Evolutionary conservation across 2,329 filamentous ascomycete species (phyloP).

Genomic region (Chrysoporthe austroafricana): DNA sequence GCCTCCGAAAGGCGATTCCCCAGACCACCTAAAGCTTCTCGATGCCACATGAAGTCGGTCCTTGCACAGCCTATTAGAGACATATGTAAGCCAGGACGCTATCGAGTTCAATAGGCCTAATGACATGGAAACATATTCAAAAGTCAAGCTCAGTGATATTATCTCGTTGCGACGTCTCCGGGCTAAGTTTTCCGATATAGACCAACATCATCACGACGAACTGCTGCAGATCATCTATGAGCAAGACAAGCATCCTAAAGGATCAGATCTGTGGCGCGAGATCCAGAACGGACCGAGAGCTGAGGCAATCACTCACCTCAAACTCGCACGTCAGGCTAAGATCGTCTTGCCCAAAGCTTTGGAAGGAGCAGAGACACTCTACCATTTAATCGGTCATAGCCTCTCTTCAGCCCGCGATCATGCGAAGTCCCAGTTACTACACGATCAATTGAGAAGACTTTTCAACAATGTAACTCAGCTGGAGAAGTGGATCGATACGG

Average conservation of each 20-base stretch:
- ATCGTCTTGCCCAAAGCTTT: neutral
- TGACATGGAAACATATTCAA: neutral
- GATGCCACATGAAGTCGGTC: neutral
- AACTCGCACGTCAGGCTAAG: constrained; percentile 1
- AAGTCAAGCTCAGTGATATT: neutral
- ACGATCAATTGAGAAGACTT: neutral
- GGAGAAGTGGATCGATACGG: neutral
- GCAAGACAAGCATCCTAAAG: neutral
- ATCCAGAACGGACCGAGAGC: neutral
- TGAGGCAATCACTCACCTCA: neutral
- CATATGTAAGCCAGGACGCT: neutral
- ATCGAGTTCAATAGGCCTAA: neutral
- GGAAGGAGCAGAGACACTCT: neutral
- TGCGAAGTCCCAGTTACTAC: neutral
- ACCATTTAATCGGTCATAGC: neutral
- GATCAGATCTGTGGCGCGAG: neutral
- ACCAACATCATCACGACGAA: neutral
- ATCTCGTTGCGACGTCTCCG: neutral
- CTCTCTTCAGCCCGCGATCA: neutral
- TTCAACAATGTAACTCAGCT: neutral
- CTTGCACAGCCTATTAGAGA: neutral
- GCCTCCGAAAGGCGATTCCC: neutral
- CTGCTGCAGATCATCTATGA: neutral
- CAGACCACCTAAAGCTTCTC: neutral
- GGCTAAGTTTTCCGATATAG: neutral